Conservation (phyloP, 2,329 filamentous ascomycete genomes). For the Pseudogymnoascus verrucosus region DNA sequence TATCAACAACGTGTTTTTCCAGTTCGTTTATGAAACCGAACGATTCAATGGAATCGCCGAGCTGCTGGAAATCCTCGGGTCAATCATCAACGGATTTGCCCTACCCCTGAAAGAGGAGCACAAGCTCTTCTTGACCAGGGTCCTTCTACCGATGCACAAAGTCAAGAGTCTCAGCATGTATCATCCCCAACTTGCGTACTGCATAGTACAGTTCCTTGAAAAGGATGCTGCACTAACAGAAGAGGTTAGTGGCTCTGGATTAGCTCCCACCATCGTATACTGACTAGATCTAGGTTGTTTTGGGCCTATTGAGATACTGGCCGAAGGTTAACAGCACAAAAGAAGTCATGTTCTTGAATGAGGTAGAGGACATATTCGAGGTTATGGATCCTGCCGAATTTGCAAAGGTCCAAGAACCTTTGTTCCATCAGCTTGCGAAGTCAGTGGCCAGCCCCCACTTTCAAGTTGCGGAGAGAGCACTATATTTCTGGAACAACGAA, state of each 20-base stretch:
- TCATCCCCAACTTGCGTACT: conserved; percentile 95
- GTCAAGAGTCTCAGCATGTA: conserved; percentile 99
- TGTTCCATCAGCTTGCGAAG: conserved; percentile 96
- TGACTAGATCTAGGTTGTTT: conserved; percentile 59
- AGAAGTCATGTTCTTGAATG: conserved; percentile 99
- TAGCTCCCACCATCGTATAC: conserved; percentile 3
- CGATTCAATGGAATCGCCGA: conserved; percentile 98
- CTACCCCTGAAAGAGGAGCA: conserved; percentile 96
- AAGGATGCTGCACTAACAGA: conserved; percentile 96
- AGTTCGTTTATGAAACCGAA: conserved; percentile 98
- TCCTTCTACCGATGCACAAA: conserved; percentile 90
- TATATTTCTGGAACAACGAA: conserved; percentile 99
- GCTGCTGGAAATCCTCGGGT: conserved; percentile 89
- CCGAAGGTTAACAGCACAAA: conserved; percentile 99
- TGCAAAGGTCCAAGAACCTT: conserved; percentile 93
- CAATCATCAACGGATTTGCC: conserved; percentile 98
- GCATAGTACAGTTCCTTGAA: conserved; percentile 96
- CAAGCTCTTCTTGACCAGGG: conserved; percentile 92
- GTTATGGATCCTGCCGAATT: conserved; percentile 99
- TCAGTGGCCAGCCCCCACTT: conserved; percentile 98
- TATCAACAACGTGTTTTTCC: conserved; percentile 99
- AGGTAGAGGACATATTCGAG: conserved; percentile 98
- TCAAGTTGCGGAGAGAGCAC: conserved; percentile 91
- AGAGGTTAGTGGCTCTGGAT: conserved; percentile 54
- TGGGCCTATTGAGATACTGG: conserved; percentile 93